phyloP scores from a whole-genome alignment of 208 protist species.

The Chromosphaera perkinsii region DNA sequence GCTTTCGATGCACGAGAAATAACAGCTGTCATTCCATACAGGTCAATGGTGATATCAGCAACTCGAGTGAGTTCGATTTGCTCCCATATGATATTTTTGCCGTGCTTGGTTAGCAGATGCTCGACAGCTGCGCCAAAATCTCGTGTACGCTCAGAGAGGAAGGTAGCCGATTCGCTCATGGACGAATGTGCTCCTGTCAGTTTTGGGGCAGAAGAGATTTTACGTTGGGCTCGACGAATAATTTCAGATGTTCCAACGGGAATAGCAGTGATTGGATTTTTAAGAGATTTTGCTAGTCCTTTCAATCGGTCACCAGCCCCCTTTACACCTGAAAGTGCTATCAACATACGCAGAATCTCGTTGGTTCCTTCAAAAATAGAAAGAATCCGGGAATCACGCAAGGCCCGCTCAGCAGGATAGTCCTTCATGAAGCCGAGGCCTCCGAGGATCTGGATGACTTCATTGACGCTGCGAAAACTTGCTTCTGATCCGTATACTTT shows the following conservation, averaged over 20 bases:
- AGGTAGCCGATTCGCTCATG: no score
- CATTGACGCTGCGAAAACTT: conserved; percentile 10
- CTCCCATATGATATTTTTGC: conserved; percentile 24
- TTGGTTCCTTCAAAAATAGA: conserved; percentile 43
- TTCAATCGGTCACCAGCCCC: no score
- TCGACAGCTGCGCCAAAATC: not conserved
- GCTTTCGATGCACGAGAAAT: conserved; percentile 15
- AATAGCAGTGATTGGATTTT: no score
- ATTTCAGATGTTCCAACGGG: no score
- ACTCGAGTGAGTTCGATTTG: conserved; percentile 21
- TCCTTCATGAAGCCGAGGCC: conserved; percentile 44
- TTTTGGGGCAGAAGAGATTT: no score
- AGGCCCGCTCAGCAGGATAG: conserved; percentile 31
- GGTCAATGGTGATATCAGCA: conserved; percentile 30
- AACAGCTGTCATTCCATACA: conserved; percentile 16
- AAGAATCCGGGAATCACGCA: conserved; percentile 35
- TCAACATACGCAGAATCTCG: conserved; percentile 46
- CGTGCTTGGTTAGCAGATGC: conserved; percentile 4
- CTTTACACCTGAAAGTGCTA: no score
- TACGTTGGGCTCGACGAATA: no score
- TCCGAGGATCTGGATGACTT: conserved; percentile 40
- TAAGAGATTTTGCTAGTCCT: no score
- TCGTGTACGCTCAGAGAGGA: not conserved
- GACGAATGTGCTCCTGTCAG: no score
- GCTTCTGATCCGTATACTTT: conserved; percentile 34